These are phyloP conservation scores for Sabuloglossum arenarium DNA, from an alignment of 495 filamentous ascomycete species.

Conservation along the genomic window DNA sequence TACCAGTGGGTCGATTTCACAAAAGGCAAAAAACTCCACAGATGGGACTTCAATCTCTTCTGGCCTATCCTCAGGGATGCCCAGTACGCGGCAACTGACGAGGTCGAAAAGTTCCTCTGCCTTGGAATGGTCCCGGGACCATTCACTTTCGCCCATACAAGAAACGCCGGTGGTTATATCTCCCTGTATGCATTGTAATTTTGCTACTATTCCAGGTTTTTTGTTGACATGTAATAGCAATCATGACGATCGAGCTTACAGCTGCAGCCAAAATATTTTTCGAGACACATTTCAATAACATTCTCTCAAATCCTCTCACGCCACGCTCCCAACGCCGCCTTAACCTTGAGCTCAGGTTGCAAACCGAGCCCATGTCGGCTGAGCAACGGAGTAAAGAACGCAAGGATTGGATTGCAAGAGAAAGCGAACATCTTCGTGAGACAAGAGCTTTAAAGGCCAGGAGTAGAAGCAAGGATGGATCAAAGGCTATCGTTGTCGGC, in stretches of 20 bases:
- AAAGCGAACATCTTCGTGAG: constrained; percentile 59
- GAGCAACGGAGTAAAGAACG: constrained; percentile 33
- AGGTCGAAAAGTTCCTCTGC: neutral
- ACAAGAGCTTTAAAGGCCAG: constrained; percentile 44
- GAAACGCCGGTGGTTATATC: constrained; percentile 7
- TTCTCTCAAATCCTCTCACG: constrained; percentile 29
- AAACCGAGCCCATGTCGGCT: constrained; percentile 24
- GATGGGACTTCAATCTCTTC: neutral
- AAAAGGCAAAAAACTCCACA: neutral
- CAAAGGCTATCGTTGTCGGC: constrained; percentile 27
- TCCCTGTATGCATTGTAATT: neutral
- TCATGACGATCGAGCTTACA: constrained; percentile 56
- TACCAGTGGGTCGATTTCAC: neutral
- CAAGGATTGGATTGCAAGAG: constrained; percentile 37
- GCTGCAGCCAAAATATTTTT: constrained; percentile 71
- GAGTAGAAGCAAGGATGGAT: constrained; percentile 20
- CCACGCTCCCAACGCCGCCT: constrained; percentile 44
- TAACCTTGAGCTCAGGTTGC: constrained; percentile 43
- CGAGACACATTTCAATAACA: constrained; percentile 58
- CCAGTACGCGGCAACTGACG: neutral
- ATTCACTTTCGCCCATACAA: constrained; percentile 20
- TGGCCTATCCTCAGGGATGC: neutral
- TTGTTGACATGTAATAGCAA: constrained; percentile 24
- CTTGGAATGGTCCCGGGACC: constrained; percentile 9
- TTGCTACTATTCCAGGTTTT: neutral